phyloP scores from a whole-genome alignment of 2,329 filamentous ascomycete species.

The Penicillium sp. region DNA sequence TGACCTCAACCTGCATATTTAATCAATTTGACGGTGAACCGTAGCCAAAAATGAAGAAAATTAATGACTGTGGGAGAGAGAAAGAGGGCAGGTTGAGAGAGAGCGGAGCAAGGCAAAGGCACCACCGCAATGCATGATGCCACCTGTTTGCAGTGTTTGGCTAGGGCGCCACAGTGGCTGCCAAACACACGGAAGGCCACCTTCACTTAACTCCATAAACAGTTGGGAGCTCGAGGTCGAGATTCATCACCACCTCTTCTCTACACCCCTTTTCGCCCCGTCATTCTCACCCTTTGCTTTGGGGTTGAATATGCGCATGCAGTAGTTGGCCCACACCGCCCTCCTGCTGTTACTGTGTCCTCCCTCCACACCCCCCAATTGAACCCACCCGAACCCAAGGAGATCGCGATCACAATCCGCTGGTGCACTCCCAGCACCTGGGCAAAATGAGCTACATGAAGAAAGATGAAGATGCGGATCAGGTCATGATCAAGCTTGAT shows the following conservation, averaged over 20 bases:
- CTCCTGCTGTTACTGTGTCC: slow-evolving; percentile 27
- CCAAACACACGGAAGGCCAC: slow-evolving; percentile 45
- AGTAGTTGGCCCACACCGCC: slow-evolving; percentile 30
- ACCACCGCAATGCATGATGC: slow-evolving; percentile 30
- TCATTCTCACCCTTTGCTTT: slow-evolving; percentile 4
- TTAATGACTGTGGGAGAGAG: neutral
- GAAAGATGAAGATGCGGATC: slow-evolving; percentile 97
- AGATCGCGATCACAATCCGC: slow-evolving; percentile 29
- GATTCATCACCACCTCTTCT: slow-evolving; percentile 22
- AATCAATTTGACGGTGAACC: slow-evolving; percentile 3
- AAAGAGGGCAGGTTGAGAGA: neutral
- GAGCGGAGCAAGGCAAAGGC: slow-evolving; percentile 12
- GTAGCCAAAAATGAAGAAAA: slow-evolving; percentile 2
- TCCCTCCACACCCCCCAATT: slow-evolving; percentile 28
- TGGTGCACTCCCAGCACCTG: slow-evolving; percentile 37
- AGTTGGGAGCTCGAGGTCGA: slow-evolving; percentile 28
- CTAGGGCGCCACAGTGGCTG: slow-evolving; percentile 28
- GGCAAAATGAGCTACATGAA: slow-evolving; percentile 89
- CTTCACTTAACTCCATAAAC: slow-evolving; percentile 36
- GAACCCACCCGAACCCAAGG: slow-evolving; percentile 30
- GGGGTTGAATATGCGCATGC: slow-evolving; percentile 26
- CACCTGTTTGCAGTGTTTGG: slow-evolving; percentile 48
- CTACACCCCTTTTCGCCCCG: slow-evolving; percentile 6
- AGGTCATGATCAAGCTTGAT: slow-evolving; percentile 94
- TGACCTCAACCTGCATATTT: slow-evolving; percentile 75